Evolutionary conservation across 805 yeast species (phyloP), one percentile per base, ranked within the genome.

Genomic region (Candida pini): DNA sequence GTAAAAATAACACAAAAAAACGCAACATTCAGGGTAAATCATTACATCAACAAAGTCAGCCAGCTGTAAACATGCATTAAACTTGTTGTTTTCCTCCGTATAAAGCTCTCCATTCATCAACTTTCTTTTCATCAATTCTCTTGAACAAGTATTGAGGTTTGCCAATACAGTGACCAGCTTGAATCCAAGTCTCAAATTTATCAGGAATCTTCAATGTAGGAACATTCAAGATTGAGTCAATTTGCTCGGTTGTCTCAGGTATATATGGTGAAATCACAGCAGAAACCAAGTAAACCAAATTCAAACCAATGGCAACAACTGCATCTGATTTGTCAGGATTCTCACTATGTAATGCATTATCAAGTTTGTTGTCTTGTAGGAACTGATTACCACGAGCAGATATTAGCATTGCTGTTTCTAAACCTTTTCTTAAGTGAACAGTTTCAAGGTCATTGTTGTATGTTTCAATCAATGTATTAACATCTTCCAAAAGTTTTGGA

Each of bases 341-440:
- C 53, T 86, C 76, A 36, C 77, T 74, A 62, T 78, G 86, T 45
- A 89, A 69, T 8, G 84, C 69, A 71, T 92, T 92, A 62, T 90
- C 97, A 51, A 92, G 73, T 65, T 89, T 89, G 67, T 89, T 88
- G 33, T 90, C 98, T 66, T 92, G 99, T 59, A 92, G 73, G 72
- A 90, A 92, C 60, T 72, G 83, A 65, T 92, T 92, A 62, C 98
- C 98, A 51, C 96, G 78, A 15, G 95, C 77, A 39, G 96, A 83
- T 38, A 92, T 68, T 21, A 84, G 71, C 96, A 92, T 88, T 41
- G 96, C 95, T 25, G 78, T 61, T 60, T 89, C 97, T 44, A 90
- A 69, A 58, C 97, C 97, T 54, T 78, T 81, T 63, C 96, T 81
- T 53, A 87, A 73, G 55, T 76, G 85, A 31, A 78, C 84, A 23